These are phyloP conservation scores for Claviceps fusiformis DNA, from an alignment of 2,329 filamentous ascomycete genomes.

Conservation along the genomic window DNA sequence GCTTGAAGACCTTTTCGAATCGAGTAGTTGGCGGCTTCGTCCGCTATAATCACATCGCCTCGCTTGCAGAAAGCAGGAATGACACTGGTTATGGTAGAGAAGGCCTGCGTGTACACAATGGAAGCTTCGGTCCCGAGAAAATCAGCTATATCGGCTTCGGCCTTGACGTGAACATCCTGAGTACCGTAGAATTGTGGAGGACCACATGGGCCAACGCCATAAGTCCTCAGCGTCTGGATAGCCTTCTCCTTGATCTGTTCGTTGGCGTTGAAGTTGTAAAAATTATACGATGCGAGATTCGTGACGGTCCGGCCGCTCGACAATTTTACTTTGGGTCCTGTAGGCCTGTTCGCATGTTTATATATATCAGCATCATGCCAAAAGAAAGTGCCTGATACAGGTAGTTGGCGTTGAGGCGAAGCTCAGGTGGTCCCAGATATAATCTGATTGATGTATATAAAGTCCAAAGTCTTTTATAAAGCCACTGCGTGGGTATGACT, in stretches of 20 bases:
- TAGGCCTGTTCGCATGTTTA: constrained; percentile 45
- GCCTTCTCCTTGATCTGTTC: constrained; percentile 91
- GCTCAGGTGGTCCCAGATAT: no score
- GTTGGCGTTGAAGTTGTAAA: constrained; percentile 92
- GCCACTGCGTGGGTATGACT: constrained; percentile 2
- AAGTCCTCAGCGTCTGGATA: constrained; percentile 83
- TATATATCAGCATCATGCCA: not conserved
- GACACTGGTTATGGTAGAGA: constrained; percentile 92
- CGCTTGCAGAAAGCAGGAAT: constrained; percentile 96
- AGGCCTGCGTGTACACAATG: constrained; percentile 92
- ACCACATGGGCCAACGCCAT: constrained; percentile 92
- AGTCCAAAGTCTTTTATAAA: not conserved
- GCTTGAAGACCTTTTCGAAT: constrained; percentile 92
- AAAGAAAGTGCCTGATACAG: not conserved
- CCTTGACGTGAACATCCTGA: constrained; percentile 96
- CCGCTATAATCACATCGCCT: constrained; percentile 92
- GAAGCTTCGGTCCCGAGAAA: constrained; percentile 79
- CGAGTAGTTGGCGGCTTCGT: constrained; percentile 84
- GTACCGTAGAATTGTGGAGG: constrained; percentile 97
- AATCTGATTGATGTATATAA: not conserved
- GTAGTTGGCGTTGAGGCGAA: not conserved
- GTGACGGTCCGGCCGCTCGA: constrained; percentile 78
- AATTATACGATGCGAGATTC: constrained; percentile 92
- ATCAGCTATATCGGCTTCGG: constrained; percentile 81
- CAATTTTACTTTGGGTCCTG: constrained; percentile 81